A percentile compares a stretch with the other conserved stretches of the same genome.
Evolutionary conservation across 2,329 filamentous ascomycete species (phyloP).

Genomic region (Endothia cerciana): DNA sequence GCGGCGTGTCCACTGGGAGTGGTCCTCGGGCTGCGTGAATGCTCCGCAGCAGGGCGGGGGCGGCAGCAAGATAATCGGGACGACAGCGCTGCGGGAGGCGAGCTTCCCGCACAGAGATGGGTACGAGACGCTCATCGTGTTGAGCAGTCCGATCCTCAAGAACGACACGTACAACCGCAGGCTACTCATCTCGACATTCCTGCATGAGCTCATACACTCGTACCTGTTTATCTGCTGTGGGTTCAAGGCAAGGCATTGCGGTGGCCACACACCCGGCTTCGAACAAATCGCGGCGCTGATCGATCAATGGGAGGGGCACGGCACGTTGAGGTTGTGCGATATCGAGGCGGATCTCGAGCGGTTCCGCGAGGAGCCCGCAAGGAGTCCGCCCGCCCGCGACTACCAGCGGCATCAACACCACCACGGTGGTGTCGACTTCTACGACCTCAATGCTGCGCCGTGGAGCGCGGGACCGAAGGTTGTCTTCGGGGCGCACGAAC

Average conservation of each 20-base stretch:
- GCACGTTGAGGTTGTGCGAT: slow-evolving; percentile 58
- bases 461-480: slow-evolving; percentile 23
- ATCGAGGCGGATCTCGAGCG: slow-evolving; percentile 65
- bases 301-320: slow-evolving; percentile 62
- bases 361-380: slow-evolving; percentile 44
- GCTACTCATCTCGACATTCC: slow-evolving; percentile 65
- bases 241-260: slow-evolving; percentile 56
- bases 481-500: slow-evolving; percentile 12
- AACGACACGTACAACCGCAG: slow-evolving; percentile 60
- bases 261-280: slow-evolving; percentile 66
- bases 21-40: slow-evolving; percentile 53
- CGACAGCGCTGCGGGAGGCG: slow-evolving; percentile 60
- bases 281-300: slow-evolving; percentile 61
- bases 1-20: slow-evolving; percentile 65
- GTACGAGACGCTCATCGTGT: slow-evolving; percentile 65
- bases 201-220: slow-evolving; percentile 70
- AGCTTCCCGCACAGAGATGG: slow-evolving; percentile 45
- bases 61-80: slow-evolving; percentile 61
- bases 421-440: slow-evolving; percentile 15
- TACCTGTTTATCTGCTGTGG: slow-evolving; percentile 68
- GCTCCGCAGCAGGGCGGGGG: slow-evolving; percentile 39
- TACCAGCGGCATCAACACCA: slow-evolving; percentile 8
- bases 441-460: slow-evolving; percentile 5
- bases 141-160: slow-evolving; percentile 63
- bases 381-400: slow-evolving; percentile 11